Base-by-base conservation (phyloP, 139 green algal genomes). In the Trebouxia sp. region DNA sequence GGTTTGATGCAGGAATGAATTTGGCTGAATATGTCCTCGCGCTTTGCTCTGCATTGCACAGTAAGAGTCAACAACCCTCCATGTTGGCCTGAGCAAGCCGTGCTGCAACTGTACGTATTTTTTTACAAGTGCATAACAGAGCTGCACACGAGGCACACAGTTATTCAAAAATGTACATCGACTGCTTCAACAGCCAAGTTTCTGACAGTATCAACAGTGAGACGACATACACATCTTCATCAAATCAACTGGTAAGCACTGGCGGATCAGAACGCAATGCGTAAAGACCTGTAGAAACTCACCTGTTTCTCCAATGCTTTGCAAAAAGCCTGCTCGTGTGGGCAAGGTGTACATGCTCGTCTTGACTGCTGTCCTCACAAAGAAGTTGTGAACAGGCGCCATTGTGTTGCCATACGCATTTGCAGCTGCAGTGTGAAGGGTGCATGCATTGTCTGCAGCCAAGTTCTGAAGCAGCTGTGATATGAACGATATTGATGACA, bases 281-380 rank as follows among this genome's bases (percentile, higher is more conserved):
- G 58, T 38, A 38, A 35, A 72, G 24, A 38, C 39, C 24, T 42
- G 10, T 12, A 47, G 37, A n/a, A 12, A 22, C n/a, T 43, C 39
- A 85, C 85, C 85, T 56, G 89, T 85, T 78, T 92, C 85, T 38
- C 87, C 87, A 43, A 93, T 89, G 48, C 79, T 86, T 8, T 75
- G 26, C 20, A 94, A 58, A 76, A 94, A 94, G 35, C 76, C 35
- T 42, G 90, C 87, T 11, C 85, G 69, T 35, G 72, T 85, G 20
- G 90, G 90, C 51, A 93, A 76, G n/a, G 85, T 89, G 65, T 91
- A 81, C 84, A 94, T 89, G 78, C 87, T 86, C 5, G 89, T 82
- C 75, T 90, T 87, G 39, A 94, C 89, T 65, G 86, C 90, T 20
- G 83, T 84, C 15, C 84, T 80, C 39, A 94, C 87, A 37, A 93